These are phyloP conservation scores for Nematocida sp. DNA, from an alignment of 371 early-diverging fungal genomes.

Conservation along the genomic window DNA sequence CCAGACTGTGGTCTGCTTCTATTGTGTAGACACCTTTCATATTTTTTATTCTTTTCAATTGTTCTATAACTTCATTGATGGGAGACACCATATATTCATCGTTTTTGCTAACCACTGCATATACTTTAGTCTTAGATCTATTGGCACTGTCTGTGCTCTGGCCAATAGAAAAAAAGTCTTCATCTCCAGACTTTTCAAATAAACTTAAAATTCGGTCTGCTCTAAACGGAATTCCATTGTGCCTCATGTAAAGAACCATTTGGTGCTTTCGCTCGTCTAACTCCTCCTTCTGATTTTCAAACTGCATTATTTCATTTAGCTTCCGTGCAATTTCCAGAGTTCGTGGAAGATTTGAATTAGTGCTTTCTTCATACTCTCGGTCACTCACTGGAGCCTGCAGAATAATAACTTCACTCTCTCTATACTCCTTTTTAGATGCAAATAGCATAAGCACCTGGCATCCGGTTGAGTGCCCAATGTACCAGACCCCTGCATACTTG, in stretches of 20 bases:
- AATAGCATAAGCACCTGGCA: slow-evolving; percentile 64
- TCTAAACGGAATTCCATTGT: not conserved
- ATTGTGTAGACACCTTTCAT: slow-evolving; percentile 27
- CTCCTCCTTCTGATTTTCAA: not conserved
- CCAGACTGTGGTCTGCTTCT: slow-evolving; percentile 31
- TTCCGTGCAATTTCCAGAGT: slow-evolving; percentile 29
- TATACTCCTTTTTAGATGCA: slow-evolving; percentile 2
- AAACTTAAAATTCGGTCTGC: slow-evolving; percentile 60
- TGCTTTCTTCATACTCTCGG: slow-evolving; percentile 62
- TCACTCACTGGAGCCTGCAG: slow-evolving; percentile 70
- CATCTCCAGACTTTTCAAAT: slow-evolving; percentile 55
- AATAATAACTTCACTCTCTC: slow-evolving; percentile 24
- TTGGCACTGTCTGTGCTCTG: slow-evolving; percentile 42
- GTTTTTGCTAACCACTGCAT: slow-evolving; percentile 57
- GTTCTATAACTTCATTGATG: slow-evolving; percentile 34
- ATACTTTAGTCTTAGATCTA: slow-evolving; percentile 27
- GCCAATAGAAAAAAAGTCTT: slow-evolving; percentile 66
- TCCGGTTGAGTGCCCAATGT: slow-evolving; percentile 70
- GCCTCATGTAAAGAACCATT: slow-evolving; percentile 47
- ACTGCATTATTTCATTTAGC: slow-evolving; percentile 34
- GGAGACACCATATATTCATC: slow-evolving; percentile 60
- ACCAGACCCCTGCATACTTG: slow-evolving; percentile 12
- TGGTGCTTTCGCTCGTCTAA: not conserved
- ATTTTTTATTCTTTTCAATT: slow-evolving; percentile 5
- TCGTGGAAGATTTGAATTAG: slow-evolving; percentile 34